Evolutionary conservation across 2,329 filamentous ascomycete genomes (phyloP), one percentile per base, ranked within the genome.

Genomic region (Cordyceps cicadae): DNA sequence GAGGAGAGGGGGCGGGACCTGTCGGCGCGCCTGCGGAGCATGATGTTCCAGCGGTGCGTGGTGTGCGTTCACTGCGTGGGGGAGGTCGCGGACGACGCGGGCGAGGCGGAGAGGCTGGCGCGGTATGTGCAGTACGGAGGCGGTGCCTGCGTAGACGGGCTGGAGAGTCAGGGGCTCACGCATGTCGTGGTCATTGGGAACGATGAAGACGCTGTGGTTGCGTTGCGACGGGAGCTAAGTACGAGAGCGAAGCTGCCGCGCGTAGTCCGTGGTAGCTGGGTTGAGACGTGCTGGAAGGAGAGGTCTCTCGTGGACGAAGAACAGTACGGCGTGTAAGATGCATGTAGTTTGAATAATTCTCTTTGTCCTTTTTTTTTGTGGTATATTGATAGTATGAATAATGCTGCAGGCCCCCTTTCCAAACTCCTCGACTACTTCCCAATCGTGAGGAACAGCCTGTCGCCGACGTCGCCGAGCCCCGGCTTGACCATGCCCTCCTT

Each of bases 401-500:
- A 50, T 58, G 37, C 55, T 51, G 41, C 17, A 51, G 14, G 3
- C 17, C 29, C 5, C 5, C 34, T 37, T 29, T 29, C 29, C 29
- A 29, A 4, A 29, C 5, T 11, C 17, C 26, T 39, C 37, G n/a
- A 21, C 60, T 70, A 95, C 73, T 96, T 96, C 24, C 92, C 92
- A 72, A 93, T 82, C 0, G 92, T 96, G 76, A 95, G 77, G 75
- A 93, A 97, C 74, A 97, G 73, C 54, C 93, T 79, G 75, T 97
- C 93, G 1, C 93, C 93, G 61, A 97, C 87, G 75, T 97, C 93
- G 1, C 92, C 93, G 64, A 97, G 69, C 0, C 93, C 93, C 0
- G 92, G 92, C 77, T 88, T 89, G 64, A 97, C 87, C 92, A 97
- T 96, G 9, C 93, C 92, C 65, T 80, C 81, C n/a, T 82, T 79